Evolutionary conservation across 169 alveolate species (phyloP), one percentile per base, ranked within the genome.

Genomic region (Plasmodium falciparum): DNA sequence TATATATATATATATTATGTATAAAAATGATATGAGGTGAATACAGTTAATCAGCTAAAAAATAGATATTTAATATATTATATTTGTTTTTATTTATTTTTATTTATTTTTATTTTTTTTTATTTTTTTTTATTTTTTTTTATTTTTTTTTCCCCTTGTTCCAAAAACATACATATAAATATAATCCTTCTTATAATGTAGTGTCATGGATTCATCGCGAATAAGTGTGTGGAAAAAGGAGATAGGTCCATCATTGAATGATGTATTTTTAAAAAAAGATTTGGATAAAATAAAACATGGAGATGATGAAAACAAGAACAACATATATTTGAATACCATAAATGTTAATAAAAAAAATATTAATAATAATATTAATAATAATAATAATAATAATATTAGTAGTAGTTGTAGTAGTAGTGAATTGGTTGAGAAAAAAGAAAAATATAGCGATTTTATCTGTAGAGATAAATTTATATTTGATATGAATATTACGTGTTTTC

Each of bases 151-250:
- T 13, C 33, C 3, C 3, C 8, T 24, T n/a, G 49, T 17, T 29
- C 17, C 12, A 61, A 67, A 33, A 39, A 73, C 1, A 59, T 54
- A 66, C 22, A 50, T 29, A 8, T 39, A 39, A 39, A 39, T 39
- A 39, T 39, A 39, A 5, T 39, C 9, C 47, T 39, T 39, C 11
- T 3, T 39, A 39, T 39, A 63, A 15, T 26, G 71, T 11, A 54
- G 56, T 43, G 70, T 22, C 24, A 59, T 13, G 88, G 58, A 66
- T 11, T 39, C 75, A 15, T 47, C 88, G 24, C 29, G 71, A 17
- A 83, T 83, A 26, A 83, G 91, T 69, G 85, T 83, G 83, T 83
- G 91, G 91, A 83, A 83, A 45, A 83, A 70, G 59, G 91, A 83
- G 11, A 24, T 83, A 7, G 91, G 91, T 15, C 91, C 91, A 15